Evolutionary conservation across 495 filamentous ascomycete species (phyloP).

Genomic region (Penicillium psychrofluorescens): DNA sequence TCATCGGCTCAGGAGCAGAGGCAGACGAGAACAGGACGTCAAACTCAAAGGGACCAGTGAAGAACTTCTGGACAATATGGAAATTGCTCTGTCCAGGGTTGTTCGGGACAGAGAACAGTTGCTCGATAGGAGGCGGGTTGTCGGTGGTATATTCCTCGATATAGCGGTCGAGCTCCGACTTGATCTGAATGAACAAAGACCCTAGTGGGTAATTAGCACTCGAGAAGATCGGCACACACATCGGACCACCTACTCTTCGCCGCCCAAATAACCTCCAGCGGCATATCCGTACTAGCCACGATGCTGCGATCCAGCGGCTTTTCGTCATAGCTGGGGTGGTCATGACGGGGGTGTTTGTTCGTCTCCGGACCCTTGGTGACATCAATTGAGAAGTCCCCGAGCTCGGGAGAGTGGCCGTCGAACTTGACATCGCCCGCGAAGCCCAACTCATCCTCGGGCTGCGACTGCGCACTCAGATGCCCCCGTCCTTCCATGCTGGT

Average conservation of each 20-base stretch:
- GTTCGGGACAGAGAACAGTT: conserved; percentile 74
- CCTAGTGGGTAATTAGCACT: conserved; percentile 22
- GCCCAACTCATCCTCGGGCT: conserved; percentile 45
- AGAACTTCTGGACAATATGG: conserved; percentile 88
- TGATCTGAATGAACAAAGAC: conserved; percentile 70
- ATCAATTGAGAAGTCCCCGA: conserved; percentile 81
- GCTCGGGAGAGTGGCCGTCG: conserved; percentile 59
- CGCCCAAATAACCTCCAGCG: conserved; percentile 74
- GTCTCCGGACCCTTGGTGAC: conserved; percentile 60
- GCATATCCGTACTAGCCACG: conserved; percentile 62
- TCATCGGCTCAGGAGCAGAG: conserved; percentile 54
- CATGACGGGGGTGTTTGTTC: conserved; percentile 54
- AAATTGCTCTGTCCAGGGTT: conserved; percentile 66
- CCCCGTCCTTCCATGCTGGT: conserved; percentile 72
- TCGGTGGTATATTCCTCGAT: conserved; percentile 65
- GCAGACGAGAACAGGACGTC: conserved; percentile 85
- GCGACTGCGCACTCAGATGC: conserved; percentile 50
- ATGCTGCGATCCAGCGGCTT: conserved; percentile 71
- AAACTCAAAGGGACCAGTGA: conserved; percentile 54
- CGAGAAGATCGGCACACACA: background rate
- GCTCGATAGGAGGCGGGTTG: conserved; percentile 69
- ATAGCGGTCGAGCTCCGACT: conserved; percentile 62
- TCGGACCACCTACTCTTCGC: conserved; percentile 50
- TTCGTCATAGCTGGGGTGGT: conserved; percentile 57
- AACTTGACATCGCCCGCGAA: conserved; percentile 69